phyloP scores from a whole-genome alignment of 495 filamentous ascomycete genomes.

The Rostrohypoxylon terebratum region DNA sequence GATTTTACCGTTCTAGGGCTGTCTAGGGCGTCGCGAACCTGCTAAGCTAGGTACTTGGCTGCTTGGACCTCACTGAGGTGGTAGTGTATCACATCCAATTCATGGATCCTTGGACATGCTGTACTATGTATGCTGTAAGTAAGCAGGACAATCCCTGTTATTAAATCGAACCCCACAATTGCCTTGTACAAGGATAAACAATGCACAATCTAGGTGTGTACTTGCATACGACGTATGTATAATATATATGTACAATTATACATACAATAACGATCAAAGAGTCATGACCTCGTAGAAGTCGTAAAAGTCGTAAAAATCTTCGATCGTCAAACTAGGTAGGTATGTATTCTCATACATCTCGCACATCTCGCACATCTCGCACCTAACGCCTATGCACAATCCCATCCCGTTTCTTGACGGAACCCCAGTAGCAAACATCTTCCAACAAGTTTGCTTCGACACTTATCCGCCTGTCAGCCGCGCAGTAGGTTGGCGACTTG shows the following conservation, averaged over 20 bases:
- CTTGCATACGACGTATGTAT: no score
- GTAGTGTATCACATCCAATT: not conserved
- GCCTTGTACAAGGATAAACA: constrained; percentile 6
- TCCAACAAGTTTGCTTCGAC: constrained; percentile 35
- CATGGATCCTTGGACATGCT: no score
- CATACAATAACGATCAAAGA: not conserved
- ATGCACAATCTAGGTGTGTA: not conserved
- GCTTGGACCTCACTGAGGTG: not conserved
- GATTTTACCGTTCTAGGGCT: not conserved
- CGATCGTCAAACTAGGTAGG: constrained; percentile 23
- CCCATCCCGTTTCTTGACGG: constrained; percentile 16
- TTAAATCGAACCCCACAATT: constrained; percentile 25
- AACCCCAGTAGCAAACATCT: constrained; percentile 38
- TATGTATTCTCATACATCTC: constrained; percentile 14
- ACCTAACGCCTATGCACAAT: constrained; percentile 17
- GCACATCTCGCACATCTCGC: constrained; percentile 16
- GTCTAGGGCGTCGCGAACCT: not conserved
- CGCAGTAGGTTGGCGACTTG: constrained; percentile 19
- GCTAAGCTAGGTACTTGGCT: constrained; percentile 9
- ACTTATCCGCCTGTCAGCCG: not conserved
- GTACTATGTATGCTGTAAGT: constrained; percentile 4
- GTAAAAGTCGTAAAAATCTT: not conserved
- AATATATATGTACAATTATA: constrained; percentile 6
- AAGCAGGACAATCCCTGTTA: constrained; percentile 23
- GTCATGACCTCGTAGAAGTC: no score